Evolutionary conservation across 148 eudicot genomes (phyloP), one percentile per base, ranked within the genome.

Genomic region (Amaranthus cruentus): DNA sequence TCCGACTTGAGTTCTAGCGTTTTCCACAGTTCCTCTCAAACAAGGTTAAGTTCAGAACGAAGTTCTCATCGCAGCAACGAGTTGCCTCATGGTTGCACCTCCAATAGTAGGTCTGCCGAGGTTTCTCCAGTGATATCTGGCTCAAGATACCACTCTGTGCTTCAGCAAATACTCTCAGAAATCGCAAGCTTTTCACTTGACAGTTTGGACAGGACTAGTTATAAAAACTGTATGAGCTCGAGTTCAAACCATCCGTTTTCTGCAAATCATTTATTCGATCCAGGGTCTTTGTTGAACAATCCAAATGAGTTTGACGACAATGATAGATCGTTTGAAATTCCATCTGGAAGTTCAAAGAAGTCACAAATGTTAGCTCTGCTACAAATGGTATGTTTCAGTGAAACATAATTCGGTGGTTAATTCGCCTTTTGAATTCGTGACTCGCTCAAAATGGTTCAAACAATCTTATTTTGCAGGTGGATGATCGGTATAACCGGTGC

Each of bases 101-200:
- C 90, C 5, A 72, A 47, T 67, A 58, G 62, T 69, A 79, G 77
- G 61, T 75, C 83, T 7, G 71, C 78, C 7, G 82, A 83, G 42
- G 65, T 81, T 71, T 75, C 88, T 9, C 82, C 84, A 47, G 59
- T 84, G 15, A 60, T 82, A 38, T 80, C 81, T 6, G 85, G 89
- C 15, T 88, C 96, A 9, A 85, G 77, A 65, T 92, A 87, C 80
- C 81, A 84, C 53, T 62, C 52, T 55, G 88, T 83, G 6, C 77
- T 90, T 76, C 91, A 90, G 73, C 90, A 90, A 69, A 92, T 92
- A 75, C 90, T 92, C 73, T 83, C 91, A 10, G 90, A 93, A 66
- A 60, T 91, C 66, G 83, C 92, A 1, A 73, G 79, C 69, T 89
- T 64, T 77, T 85, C 92, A 6, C 86, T 90, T 61, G 88, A 78